These are phyloP conservation scores for Puccinia polysora DNA, from an alignment of 1,284 basidiomycete species.

Conservation along the genomic window DNA sequence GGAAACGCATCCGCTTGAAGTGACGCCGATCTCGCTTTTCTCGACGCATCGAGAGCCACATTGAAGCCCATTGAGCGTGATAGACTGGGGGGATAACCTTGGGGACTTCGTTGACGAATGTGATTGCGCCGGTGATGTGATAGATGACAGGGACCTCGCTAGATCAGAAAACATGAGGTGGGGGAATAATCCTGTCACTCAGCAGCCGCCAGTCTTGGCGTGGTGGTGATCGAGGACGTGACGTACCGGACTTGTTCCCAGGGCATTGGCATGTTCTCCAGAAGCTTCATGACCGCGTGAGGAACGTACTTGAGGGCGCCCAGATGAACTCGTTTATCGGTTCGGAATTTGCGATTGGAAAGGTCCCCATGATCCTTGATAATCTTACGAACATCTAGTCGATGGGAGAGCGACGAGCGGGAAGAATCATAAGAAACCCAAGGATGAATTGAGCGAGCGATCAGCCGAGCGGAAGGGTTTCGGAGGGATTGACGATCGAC, in stretches of 20 bases:
- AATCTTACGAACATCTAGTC: slow-evolving; percentile 50
- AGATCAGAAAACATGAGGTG: not conserved
- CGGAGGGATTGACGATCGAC: slow-evolving; percentile 88
- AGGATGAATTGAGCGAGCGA: no score
- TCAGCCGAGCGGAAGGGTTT: not conserved
- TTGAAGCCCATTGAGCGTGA: slow-evolving; percentile 98
- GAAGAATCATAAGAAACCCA: slow-evolving; percentile 40
- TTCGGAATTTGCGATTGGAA: slow-evolving; percentile 66
- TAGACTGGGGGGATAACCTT: slow-evolving; percentile 95
- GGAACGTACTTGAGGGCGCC: slow-evolving; percentile 98
- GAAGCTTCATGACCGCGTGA: slow-evolving; percentile 96
- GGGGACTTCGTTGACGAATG: slow-evolving; percentile 97
- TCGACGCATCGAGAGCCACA: slow-evolving; percentile 99
- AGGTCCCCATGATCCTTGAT: slow-evolving; percentile 55
- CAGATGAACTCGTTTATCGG: slow-evolving; percentile 97
- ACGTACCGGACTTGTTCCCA: slow-evolving; percentile 65
- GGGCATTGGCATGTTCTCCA: slow-evolving; percentile 98
- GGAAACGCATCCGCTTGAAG: slow-evolving; percentile 99
- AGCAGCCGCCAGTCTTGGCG: not conserved
- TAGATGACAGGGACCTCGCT: slow-evolving; percentile 94
- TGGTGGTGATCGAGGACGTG: slow-evolving; percentile 5
- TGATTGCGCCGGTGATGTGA: slow-evolving; percentile 99
- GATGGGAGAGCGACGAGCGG: not conserved
- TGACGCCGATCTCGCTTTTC: slow-evolving; percentile 98
- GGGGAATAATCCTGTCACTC: not conserved